Evolutionary conservation across 768 basidiomycete species (phyloP).

Genomic region (Tricholoma furcatifolium): DNA sequence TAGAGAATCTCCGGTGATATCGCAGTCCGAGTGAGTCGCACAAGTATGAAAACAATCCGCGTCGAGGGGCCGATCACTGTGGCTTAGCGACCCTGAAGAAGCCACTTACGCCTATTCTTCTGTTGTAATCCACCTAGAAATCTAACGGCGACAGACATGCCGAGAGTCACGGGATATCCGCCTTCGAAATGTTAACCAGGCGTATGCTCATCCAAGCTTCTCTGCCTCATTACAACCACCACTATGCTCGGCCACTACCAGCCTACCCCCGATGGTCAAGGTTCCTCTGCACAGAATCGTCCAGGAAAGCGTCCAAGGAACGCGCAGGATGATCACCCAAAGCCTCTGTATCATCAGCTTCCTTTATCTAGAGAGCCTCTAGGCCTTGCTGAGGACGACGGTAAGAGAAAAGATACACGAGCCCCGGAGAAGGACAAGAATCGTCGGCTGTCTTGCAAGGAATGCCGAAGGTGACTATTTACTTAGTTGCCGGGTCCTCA

Average conservation of each 20-base stretch:
- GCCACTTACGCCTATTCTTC: background rate
- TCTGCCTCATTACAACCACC: conserved; percentile 7
- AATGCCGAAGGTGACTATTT: conserved; percentile 42
- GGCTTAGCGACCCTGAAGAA: background rate
- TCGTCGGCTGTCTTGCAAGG: conserved; percentile 48
- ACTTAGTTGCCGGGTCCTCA: conserved; percentile 5
- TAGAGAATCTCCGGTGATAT: conserved; percentile 8
- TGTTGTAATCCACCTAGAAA: background rate
- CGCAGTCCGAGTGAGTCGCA: conserved; percentile 16
- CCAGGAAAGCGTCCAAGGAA: conserved; percentile 9
- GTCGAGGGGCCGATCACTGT: conserved; percentile 8
- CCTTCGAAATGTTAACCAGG: conserved; percentile 11
- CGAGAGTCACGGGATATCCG: conserved; percentile 12
- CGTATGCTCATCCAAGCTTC: conserved; percentile 7
- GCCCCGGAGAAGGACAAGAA: conserved; percentile 40
- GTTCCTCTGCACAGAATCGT: conserved; percentile 1
- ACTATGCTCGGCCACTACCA: conserved; percentile 8
- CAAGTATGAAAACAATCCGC: background rate
- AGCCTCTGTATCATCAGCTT: conserved; percentile 11
- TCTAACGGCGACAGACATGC: background rate
- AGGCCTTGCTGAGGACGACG: conserved; percentile 3
- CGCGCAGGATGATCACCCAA: conserved; percentile 3
- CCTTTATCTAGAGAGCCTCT: conserved; percentile 9
- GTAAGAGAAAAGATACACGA: conserved; percentile 14
- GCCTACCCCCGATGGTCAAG: background rate